Percentiles rank a stretch among this genome's conserved stretches.
Evolutionary conservation across 2,329 filamentous ascomycete species (phyloP).

Genomic region (Metarhizium rileyi): DNA sequence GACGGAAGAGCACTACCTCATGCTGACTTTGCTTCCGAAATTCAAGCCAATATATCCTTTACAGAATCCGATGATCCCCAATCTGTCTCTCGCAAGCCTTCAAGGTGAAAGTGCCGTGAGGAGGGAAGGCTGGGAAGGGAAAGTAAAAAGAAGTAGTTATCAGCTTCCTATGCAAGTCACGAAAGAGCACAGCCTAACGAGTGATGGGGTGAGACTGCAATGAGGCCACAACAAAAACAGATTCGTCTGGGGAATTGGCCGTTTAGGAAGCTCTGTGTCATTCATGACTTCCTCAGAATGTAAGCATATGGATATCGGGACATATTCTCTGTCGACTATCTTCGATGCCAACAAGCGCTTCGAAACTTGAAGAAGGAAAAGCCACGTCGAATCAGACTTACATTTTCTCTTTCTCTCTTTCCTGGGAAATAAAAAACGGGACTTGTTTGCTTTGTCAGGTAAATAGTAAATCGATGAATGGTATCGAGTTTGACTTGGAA

Average conservation of each 20-base stretch:
- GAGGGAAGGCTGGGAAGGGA: too few relatives aligned
- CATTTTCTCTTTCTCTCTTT: background rate
- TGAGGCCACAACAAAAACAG: background rate
- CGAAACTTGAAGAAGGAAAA: background rate
- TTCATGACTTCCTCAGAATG: background rate
- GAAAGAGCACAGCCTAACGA: background rate
- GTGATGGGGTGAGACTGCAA: background rate
- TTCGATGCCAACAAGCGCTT: background rate
- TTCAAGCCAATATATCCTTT: background rate
- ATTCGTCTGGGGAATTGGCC: background rate
- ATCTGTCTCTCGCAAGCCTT: background rate
- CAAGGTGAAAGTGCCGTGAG: background rate
- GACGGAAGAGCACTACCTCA: conserved; percentile 23
- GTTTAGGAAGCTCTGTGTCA: background rate
- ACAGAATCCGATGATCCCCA: background rate
- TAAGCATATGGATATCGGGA: background rate
- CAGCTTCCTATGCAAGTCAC: background rate
- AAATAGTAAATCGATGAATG: background rate
- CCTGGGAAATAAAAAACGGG: too few relatives aligned
- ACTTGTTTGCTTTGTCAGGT: too few relatives aligned
- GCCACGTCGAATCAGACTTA: background rate
- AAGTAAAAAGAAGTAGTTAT: background rate
- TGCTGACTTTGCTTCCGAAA: conserved; percentile 11
- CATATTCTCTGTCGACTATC: background rate
- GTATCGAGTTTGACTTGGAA: too few relatives aligned